phyloP scores from a whole-genome alignment of 139 green algal species.

The Spirogloea muscicola region DNA sequence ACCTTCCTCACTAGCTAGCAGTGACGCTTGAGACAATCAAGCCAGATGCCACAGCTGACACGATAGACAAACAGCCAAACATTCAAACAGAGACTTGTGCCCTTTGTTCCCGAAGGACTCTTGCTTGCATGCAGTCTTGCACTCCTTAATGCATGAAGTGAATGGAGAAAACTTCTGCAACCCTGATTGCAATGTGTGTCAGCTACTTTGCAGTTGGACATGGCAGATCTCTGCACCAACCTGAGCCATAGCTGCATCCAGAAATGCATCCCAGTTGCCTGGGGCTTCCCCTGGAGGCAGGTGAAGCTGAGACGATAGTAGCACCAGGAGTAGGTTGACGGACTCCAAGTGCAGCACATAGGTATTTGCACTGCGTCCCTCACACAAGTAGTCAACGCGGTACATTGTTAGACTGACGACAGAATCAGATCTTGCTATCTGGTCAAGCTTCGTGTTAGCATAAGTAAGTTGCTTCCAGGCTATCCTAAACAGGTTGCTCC shows the following conservation, averaged over 20 bases:
- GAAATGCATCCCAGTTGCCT: constrained; percentile 18
- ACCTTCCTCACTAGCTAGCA: too few relatives aligned
- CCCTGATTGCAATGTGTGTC: too few relatives aligned
- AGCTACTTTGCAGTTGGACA: too few relatives aligned
- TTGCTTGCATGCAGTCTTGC: background rate
- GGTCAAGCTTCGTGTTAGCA: background rate
- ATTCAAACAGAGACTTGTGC: background rate
- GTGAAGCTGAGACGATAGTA: constrained; percentile 66
- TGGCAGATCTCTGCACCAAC: constrained; percentile 3
- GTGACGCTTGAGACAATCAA: too few relatives aligned
- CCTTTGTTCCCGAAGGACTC: background rate
- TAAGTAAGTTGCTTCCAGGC: constrained; percentile 13
- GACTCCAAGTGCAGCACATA: constrained; percentile 71
- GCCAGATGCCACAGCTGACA: too few relatives aligned
- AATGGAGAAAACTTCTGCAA: too few relatives aligned
- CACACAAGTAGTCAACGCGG: background rate
- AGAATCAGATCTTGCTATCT: background rate
- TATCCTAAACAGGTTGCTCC: background rate
- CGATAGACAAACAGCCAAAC: background rate
- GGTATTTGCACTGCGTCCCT: constrained; percentile 44
- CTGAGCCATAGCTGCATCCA: constrained; percentile 40
- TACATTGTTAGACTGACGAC: background rate
- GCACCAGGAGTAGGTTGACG: constrained; percentile 62
- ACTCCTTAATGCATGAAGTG: background rate
- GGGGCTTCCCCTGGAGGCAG: constrained; percentile 17